phyloP scores from a whole-genome alignment of 2,329 filamentous ascomycete genomes.

The Bretziella fagacearum region DNA sequence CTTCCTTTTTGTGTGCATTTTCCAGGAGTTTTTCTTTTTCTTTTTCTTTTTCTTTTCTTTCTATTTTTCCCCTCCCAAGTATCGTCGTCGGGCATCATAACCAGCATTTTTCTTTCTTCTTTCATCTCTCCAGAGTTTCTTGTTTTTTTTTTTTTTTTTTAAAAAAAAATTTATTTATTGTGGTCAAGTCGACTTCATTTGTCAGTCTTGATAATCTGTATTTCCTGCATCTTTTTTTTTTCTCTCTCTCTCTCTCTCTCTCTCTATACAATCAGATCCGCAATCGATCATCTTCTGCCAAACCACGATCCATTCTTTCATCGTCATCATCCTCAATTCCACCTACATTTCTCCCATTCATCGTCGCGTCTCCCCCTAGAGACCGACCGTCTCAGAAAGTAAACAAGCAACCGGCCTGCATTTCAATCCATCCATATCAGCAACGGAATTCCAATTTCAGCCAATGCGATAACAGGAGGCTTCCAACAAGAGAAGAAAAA shows the following conservation, averaged over 20 bases:
- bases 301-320: neutral
- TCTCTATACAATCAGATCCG: too few relatives aligned
- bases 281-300: neutral
- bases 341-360: too few relatives aligned
- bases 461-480: neutral
- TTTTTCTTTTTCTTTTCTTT: conserved; percentile 4
- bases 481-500: too few relatives aligned
- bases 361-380: neutral
- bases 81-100: conserved; percentile 6
- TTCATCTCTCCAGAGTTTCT: neutral
- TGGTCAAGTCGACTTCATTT: neutral
- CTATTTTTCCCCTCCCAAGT: neutral
- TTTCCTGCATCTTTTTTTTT: neutral
- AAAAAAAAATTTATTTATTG: neutral
- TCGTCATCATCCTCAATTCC: neutral
- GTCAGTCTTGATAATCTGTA: neutral
- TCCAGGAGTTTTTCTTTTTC: conserved; percentile 8
- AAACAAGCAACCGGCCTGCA: neutral
- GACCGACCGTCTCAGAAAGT: conserved; percentile 3
- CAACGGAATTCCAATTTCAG: neutral
- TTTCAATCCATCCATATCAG: neutral
- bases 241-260: neutral
- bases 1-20: conserved; percentile 9
- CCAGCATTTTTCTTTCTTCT: conserved; percentile 2
- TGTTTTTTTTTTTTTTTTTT: neutral